Conservation (phyloP, 2,329 filamentous ascomycete genomes). For the Drechslerella dactyloides region DNA sequence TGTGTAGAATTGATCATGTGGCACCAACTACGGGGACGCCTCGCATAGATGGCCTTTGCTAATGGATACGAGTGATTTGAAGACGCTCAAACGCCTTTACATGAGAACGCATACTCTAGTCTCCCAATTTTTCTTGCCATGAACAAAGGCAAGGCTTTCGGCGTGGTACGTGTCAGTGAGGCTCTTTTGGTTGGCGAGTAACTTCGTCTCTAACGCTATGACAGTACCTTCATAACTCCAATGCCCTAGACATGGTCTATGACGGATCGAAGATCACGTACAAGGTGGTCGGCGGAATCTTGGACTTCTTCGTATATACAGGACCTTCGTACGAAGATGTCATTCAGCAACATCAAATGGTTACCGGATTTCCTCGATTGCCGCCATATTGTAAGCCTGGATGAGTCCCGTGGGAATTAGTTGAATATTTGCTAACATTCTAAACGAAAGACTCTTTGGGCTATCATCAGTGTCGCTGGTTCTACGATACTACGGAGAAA, state of each 20-base stretch:
- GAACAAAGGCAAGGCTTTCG: conserved; percentile 34
- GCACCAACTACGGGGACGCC: too few relatives aligned
- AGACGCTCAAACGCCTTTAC: conserved; percentile 45
- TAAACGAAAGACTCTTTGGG: conserved; percentile 63
- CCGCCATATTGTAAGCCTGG: conserved; percentile 38
- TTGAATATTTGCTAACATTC: not conserved
- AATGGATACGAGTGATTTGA: not conserved
- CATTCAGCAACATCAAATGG: conserved; percentile 27
- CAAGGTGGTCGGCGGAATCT: conserved; percentile 39
- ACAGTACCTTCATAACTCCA: conserved; percentile 45
- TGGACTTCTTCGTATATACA: conserved; percentile 45
- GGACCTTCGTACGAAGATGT: conserved; percentile 41
- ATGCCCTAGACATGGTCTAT: conserved; percentile 48
- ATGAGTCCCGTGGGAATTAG: not conserved
- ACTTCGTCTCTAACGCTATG: not conserved
- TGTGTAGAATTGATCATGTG: not conserved
- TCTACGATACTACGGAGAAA: conserved; percentile 59
- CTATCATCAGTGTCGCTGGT: conserved; percentile 83
- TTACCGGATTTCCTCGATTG: conserved; percentile 35
- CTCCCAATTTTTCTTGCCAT: conserved; percentile 41
- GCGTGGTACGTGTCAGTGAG: conserved; percentile 25
- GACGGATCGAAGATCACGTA: conserved; percentile 28
- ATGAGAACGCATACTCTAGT: conserved; percentile 47
- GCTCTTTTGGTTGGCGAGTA: not conserved
- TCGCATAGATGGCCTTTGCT: conserved; percentile 2